These are phyloP conservation scores for Umbellularia californica DNA, from an alignment of 164 flowering plant genomes.

Conservation along the genomic window DNA sequence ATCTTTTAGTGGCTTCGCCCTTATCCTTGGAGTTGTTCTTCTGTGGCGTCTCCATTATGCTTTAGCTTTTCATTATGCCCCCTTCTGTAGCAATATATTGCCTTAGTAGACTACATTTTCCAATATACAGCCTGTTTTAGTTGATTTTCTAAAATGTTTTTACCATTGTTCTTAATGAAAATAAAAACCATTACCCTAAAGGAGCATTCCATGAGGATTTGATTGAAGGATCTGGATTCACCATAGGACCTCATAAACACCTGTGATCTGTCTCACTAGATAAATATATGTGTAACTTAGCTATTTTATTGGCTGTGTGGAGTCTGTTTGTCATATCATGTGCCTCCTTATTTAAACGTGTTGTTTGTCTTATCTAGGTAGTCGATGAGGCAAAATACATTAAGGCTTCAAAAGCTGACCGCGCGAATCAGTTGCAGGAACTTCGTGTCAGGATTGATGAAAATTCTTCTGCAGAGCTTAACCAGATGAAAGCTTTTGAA, in stretches of 20 bases:
- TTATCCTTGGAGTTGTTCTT: too few species aligned
- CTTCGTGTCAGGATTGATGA: constrained; percentile 61
- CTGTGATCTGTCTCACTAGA: not conserved
- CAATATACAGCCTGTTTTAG: too few species aligned
- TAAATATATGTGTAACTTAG: not conserved
- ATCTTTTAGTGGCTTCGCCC: too few species aligned
- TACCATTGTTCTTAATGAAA: too few species aligned
- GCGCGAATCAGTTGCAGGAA: constrained; percentile 57
- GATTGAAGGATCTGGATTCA: not conserved
- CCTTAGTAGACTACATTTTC: too few species aligned
- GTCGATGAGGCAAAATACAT: constrained; percentile 76
- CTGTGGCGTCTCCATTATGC: too few species aligned
- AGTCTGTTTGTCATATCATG: not conserved
- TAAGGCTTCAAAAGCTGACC: constrained; percentile 49
- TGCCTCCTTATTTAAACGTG: not conserved
- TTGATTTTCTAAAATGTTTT: too few species aligned
- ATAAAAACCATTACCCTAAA: too few species aligned
- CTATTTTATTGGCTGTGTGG: not conserved
- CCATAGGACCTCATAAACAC: not conserved
- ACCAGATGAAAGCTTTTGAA: constrained; percentile 59
- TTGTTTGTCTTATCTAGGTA: constrained; percentile 33
- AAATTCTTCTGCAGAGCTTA: constrained; percentile 37
- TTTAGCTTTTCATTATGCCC: too few species aligned
- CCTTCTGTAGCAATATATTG: too few species aligned
- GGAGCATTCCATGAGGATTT: not conserved